These are phyloP conservation scores for Ascocoryne sarcoides DNA, from an alignment of 2,329 filamentous ascomycete species.

Conservation along the genomic window DNA sequence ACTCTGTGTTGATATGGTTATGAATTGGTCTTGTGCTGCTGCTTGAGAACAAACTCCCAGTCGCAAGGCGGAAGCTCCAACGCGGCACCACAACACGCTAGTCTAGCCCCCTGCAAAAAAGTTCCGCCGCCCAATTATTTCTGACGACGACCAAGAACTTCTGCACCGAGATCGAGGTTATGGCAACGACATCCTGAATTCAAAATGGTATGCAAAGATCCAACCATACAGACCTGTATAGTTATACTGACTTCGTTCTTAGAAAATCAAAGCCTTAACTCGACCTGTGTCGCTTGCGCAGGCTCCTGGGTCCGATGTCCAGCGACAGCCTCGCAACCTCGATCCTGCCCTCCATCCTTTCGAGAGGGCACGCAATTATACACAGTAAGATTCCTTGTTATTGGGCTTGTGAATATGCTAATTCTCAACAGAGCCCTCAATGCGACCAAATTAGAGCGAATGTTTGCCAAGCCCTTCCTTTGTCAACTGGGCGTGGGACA, in stretches of 20 bases:
- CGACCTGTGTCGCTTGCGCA: conserved; percentile 57
- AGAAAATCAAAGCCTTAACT: conserved; percentile 59
- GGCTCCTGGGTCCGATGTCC: conserved; percentile 55
- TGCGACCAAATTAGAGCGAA: conserved; percentile 86
- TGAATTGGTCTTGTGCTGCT: conserved; percentile 14
- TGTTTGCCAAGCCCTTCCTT: conserved; percentile 81
- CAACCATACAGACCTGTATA: background rate
- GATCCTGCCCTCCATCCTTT: conserved; percentile 69
- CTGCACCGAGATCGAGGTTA: conserved; percentile 2
- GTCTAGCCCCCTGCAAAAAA: conserved; percentile 21
- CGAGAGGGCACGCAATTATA: conserved; percentile 81
- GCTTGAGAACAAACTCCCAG: conserved; percentile 3
- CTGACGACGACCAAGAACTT: background rate
- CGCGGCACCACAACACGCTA: conserved; percentile 15
- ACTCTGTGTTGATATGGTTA: conserved; percentile 8
- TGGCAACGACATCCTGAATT: conserved; percentile 15
- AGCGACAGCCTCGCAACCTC: conserved; percentile 61
- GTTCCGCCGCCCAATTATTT: conserved; percentile 8
- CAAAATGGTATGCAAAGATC: conserved; percentile 22
- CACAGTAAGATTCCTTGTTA: conserved; percentile 25
- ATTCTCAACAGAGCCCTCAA: conserved; percentile 47
- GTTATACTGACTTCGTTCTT: conserved; percentile 1
- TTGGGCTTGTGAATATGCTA: background rate
- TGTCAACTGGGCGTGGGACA: conserved; percentile 83
- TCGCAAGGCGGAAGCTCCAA: conserved; percentile 14